These are phyloP conservation scores for Clonostachys solani DNA, from an alignment of 2,329 filamentous ascomycete genomes.

Conservation along the genomic window DNA sequence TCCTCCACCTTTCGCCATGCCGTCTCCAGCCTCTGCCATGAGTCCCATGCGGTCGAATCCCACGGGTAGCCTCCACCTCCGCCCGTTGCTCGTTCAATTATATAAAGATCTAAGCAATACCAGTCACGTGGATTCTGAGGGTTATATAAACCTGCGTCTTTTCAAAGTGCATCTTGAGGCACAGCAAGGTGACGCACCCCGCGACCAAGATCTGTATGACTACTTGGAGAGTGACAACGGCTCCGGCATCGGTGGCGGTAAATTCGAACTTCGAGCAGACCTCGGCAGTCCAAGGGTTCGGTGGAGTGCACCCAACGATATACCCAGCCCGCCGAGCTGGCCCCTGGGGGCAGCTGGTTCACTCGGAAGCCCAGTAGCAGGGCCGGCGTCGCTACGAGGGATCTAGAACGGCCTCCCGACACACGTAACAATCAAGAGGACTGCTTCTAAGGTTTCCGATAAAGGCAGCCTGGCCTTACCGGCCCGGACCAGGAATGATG, in stretches of 20 bases:
- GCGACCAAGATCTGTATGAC: slow-evolving; percentile 67
- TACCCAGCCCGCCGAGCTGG: slow-evolving; percentile 33
- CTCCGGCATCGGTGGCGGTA: slow-evolving; percentile 81
- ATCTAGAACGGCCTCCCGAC: slow-evolving; percentile 18
- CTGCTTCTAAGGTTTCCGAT: too few relatives aligned
- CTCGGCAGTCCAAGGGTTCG: slow-evolving; percentile 41
- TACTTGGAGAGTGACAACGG: slow-evolving; percentile 92
- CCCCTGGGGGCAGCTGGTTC: slow-evolving; percentile 58
- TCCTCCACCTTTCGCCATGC: slow-evolving; percentile 24
- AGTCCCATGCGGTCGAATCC: slow-evolving; percentile 16
- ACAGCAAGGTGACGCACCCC: slow-evolving; percentile 34
- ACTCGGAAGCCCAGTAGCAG: slow-evolving; percentile 62
- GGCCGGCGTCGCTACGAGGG: slow-evolving; percentile 30
- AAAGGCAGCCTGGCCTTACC: too few relatives aligned
- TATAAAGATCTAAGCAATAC: slow-evolving; percentile 58
- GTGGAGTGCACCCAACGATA: slow-evolving; percentile 51
- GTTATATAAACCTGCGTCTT: slow-evolving; percentile 65
- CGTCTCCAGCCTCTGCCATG: slow-evolving; percentile 21
- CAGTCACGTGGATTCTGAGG: slow-evolving; percentile 40
- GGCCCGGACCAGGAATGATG: too few relatives aligned
- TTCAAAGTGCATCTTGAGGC: slow-evolving; percentile 64
- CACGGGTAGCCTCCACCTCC: slow-evolving; percentile 48
- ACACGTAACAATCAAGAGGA: too few relatives aligned
- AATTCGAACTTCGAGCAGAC: slow-evolving; percentile 61
- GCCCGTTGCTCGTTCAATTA: slow-evolving; percentile 71